Evolutionary conservation across 2,329 filamentous ascomycete genomes (phyloP).

Genomic region (Neonectria neomacrospora): DNA sequence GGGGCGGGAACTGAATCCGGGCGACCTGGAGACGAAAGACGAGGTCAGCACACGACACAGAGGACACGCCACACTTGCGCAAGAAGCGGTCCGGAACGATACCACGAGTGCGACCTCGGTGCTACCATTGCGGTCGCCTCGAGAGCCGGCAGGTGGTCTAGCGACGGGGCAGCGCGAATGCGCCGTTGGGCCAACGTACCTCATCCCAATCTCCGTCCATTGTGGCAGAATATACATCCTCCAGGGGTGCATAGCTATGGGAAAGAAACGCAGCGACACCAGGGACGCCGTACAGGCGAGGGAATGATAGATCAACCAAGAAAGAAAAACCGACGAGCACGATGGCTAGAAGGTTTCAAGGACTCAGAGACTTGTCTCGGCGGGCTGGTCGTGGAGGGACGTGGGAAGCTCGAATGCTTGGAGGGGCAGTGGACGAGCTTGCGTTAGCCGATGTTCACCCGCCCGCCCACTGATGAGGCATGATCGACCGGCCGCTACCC

Average conservation of each 20-base stretch:
- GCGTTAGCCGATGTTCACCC: conserved; percentile 40
- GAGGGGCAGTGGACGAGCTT: conserved; percentile 42
- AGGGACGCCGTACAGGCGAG: conserved; percentile 27
- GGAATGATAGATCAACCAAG: conserved; percentile 4
- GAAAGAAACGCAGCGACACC: conserved; percentile 24
- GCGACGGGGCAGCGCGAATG: conserved; percentile 16
- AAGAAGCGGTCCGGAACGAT: not conserved
- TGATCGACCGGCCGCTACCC: not conserved
- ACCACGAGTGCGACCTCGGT: conserved; percentile 8
- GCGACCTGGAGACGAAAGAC: conserved; percentile 67
- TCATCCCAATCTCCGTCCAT: conserved; percentile 78
- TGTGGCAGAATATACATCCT: conserved; percentile 54
- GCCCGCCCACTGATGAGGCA: not conserved
- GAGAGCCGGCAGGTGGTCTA: conserved; percentile 2
- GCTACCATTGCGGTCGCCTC: conserved; percentile 3
- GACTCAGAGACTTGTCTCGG: conserved; percentile 24
- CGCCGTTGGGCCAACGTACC: conserved; percentile 55
- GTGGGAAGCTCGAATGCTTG: conserved; percentile 38
- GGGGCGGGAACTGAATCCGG: conserved; percentile 83
- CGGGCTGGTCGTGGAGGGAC: conserved; percentile 28
- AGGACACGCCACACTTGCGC: not conserved
- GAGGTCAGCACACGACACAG: conserved; percentile 24
- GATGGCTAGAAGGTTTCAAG: conserved; percentile 1
- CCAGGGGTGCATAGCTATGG: conserved; percentile 48
- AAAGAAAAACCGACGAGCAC: conserved; percentile 1